These are phyloP conservation scores for Exophiala sp. DNA, from an alignment of 2,329 filamentous ascomycete genomes.

Conservation along the genomic window DNA sequence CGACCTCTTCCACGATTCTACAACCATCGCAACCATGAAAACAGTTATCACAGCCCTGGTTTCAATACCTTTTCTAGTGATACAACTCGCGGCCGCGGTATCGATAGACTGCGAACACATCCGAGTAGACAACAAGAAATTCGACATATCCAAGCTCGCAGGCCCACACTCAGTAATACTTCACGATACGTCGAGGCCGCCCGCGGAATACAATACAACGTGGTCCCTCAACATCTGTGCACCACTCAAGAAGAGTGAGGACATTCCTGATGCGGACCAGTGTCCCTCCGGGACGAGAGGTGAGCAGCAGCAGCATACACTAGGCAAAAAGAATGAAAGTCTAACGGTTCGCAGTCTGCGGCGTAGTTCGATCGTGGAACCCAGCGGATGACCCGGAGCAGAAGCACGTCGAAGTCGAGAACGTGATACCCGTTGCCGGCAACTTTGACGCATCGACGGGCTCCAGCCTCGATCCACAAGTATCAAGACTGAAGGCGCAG, in stretches of 20 bases:
- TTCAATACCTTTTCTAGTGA: constrained; percentile 11
- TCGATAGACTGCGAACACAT: constrained; percentile 39
- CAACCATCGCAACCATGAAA: constrained; percentile 13
- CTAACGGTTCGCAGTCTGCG: constrained; percentile 24
- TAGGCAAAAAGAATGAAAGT: constrained; percentile 8
- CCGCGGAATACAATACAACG: constrained; percentile 63
- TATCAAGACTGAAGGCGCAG: constrained; percentile 61
- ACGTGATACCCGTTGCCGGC: constrained; percentile 33
- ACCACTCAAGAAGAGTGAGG: constrained; percentile 60
- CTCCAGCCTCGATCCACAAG: constrained; percentile 60
- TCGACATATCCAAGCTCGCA: constrained; percentile 38
- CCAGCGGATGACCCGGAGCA: constrained; percentile 28
- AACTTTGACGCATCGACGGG: constrained; percentile 42
- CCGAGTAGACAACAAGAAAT: constrained; percentile 36
- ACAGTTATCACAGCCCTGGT: constrained; percentile 6
- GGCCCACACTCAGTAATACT: constrained; percentile 35
- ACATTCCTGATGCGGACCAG: constrained; percentile 53
- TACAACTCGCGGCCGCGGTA: constrained; percentile 13
- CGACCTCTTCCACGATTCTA: neutral
- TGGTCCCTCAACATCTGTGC: constrained; percentile 78
- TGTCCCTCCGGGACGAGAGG: constrained; percentile 69
- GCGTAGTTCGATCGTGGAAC: constrained; percentile 26
- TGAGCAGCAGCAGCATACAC: constrained; percentile 36
- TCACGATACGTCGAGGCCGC: constrained; percentile 25
- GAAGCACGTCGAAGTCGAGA: constrained; percentile 27